Conservation (phyloP, 164 flowering plant species). For the Magnolia changhungtana region DNA sequence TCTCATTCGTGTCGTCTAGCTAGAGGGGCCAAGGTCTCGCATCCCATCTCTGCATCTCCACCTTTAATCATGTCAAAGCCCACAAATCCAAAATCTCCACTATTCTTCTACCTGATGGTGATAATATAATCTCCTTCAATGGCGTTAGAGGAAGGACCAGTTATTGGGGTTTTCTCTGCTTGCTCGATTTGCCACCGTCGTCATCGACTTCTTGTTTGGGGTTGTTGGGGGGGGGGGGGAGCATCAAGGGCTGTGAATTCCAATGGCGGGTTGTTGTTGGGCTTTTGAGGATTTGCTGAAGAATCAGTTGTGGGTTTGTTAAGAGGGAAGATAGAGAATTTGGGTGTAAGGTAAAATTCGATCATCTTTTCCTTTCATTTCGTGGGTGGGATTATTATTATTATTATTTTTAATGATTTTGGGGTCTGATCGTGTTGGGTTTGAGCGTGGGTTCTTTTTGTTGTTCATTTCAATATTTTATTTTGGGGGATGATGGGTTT, state of each 20-base stretch:
- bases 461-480: too few species aligned
- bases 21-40: too few species aligned
- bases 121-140: slow-evolving; percentile 68
- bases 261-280: slow-evolving; percentile 22
- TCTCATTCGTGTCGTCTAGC: too few species aligned
- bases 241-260: slow-evolving; percentile 29
- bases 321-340: slow-evolving; percentile 40
- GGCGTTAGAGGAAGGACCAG: slow-evolving; percentile 38
- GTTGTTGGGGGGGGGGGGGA: slow-evolving; percentile 18
- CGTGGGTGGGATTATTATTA: slow-evolving; percentile 4
- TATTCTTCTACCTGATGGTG: slow-evolving; percentile 37
- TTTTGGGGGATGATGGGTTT: too few species aligned
- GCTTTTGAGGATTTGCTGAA: slow-evolving; percentile 25
- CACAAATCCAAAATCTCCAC: slow-evolving; percentile 65
- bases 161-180: slow-evolving; percentile 17
- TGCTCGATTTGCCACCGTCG: slow-evolving; percentile 3
- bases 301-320: slow-evolving; percentile 28
- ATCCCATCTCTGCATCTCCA: too few species aligned
- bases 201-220: slow-evolving; percentile 1
- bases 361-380: slow-evolving; percentile 6
- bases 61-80: too few species aligned
- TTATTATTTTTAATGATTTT: too few species aligned
- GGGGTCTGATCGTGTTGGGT: too few species aligned
- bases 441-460: too few species aligned
- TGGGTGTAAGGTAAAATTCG: slow-evolving; percentile 64